These are phyloP conservation scores for Yarrowia keelungensis DNA, from an alignment of 805 yeast species.

Conservation along the genomic window DNA sequence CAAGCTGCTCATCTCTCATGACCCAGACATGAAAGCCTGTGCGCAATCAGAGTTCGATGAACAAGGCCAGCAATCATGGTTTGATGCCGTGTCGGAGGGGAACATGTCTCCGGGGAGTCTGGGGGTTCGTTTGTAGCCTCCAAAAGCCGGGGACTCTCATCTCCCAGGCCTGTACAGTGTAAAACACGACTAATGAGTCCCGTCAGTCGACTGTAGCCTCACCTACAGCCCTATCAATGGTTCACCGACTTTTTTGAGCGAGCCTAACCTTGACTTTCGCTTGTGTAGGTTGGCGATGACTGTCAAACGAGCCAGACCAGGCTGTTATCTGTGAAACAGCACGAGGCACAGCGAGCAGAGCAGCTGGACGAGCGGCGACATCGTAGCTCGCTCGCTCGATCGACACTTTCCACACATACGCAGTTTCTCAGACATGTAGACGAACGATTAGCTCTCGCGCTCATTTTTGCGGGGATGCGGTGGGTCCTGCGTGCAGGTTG, in stretches of 20 bases:
- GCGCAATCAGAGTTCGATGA: conserved; percentile 10
- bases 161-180: background rate
- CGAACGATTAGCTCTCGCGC: background rate
- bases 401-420: background rate
- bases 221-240: background rate
- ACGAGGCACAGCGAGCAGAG: background rate
- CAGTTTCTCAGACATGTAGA: background rate
- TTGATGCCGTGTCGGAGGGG: conserved; percentile 34
- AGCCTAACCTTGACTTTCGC: conserved; percentile 5
- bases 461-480: conserved; percentile 5
- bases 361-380: background rate
- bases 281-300: background rate
- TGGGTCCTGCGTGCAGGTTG: background rate
- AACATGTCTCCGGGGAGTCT: background rate
- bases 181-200: background rate
- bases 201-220: background rate
- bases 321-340: conserved; percentile 19
- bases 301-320: background rate
- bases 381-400: background rate
- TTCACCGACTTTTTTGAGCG: too few relatives aligned
- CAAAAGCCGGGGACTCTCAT: background rate
- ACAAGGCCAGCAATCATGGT: conserved; percentile 24
- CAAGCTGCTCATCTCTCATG: background rate
- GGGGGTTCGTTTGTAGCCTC: too few relatives aligned
- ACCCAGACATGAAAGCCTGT: conserved; percentile 2